Evolutionary conservation across 2,329 filamentous ascomycete species (phyloP).

Genomic region (Nothomitra cinnamomea): DNA sequence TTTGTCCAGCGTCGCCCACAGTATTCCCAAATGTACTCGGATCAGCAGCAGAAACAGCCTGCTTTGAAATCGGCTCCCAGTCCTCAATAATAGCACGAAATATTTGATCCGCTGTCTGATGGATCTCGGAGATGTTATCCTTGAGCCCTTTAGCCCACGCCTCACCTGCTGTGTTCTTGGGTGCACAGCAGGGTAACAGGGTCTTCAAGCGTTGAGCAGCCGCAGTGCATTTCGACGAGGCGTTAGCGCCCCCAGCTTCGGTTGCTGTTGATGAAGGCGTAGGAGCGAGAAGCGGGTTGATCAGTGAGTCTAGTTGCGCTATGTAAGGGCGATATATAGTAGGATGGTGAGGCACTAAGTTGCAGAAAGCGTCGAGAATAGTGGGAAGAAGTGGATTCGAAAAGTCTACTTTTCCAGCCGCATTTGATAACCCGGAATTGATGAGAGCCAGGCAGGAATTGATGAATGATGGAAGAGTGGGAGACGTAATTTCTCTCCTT

Average conservation of each 20-base stretch:
- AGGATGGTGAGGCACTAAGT: constrained; percentile 62
- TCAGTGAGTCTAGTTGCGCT: constrained; percentile 45
- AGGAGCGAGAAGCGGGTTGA: constrained; percentile 44
- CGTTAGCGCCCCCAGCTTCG: constrained; percentile 18
- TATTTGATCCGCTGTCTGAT: constrained; percentile 56
- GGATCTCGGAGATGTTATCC: constrained; percentile 43
- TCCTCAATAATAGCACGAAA: constrained; percentile 68
- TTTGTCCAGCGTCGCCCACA: constrained; percentile 22
- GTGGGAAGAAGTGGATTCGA: constrained; percentile 41
- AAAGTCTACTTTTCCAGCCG: constrained; percentile 20
- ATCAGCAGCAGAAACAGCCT: constrained; percentile 17
- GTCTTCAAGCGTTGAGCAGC: constrained; percentile 49
- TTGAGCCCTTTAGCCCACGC: constrained; percentile 61
- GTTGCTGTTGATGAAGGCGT: constrained; percentile 30
- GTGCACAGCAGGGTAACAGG: constrained; percentile 60
- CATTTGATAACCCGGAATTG: constrained; percentile 25
- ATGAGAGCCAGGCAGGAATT: constrained; percentile 53
- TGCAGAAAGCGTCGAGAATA: constrained; percentile 52
- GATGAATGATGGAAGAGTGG: constrained; percentile 58
- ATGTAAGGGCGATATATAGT: constrained; percentile 67
- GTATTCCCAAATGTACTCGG: constrained; percentile 21
- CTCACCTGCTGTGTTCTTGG: constrained; percentile 58
- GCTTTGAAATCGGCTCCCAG: constrained; percentile 51
- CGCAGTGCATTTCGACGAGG: constrained; percentile 9
- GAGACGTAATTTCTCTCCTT: constrained; percentile 74